Percentiles rank a stretch among this genome's conserved stretches.
Conservation (phyloP, 371 early-diverging fungal genomes). For the Mortierella sp. region DNA sequence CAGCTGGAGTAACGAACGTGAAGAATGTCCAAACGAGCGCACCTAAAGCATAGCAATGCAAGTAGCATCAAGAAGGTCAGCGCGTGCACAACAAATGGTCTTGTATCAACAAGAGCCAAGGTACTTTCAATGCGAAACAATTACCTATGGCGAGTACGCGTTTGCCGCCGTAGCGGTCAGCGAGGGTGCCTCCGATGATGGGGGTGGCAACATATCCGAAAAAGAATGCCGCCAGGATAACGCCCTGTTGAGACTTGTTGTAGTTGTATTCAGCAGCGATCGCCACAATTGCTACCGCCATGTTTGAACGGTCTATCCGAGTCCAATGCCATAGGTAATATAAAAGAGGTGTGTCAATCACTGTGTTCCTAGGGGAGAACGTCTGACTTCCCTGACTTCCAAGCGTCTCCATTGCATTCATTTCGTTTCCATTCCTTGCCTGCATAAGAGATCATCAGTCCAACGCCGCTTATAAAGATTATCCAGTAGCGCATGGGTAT, state of each 20-base stretch:
- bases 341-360: not conserved
- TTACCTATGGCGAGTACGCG: constrained; percentile 50
- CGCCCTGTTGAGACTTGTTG: constrained; percentile 45
- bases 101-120: too few species aligned
- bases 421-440: constrained; percentile 14
- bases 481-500: constrained; percentile 47
- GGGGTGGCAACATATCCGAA: constrained; percentile 56
- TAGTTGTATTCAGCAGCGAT: constrained; percentile 48
- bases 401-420: not conserved
- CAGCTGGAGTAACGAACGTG: constrained; percentile 49
- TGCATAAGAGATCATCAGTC: constrained; percentile 53
- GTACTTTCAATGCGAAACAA: not conserved
- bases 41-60: constrained; percentile 18
- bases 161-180: constrained; percentile 59
- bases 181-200: constrained; percentile 52
- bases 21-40: constrained; percentile 49
- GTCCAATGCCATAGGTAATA: not conserved
- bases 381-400: too few species aligned
- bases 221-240: constrained; percentile 56
- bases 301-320: constrained; percentile 55
- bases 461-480: constrained; percentile 30
- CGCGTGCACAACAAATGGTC: too few species aligned
- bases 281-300: constrained; percentile 58
- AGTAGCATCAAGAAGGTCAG: not conserved
- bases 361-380: not conserved